A percentile compares a stretch with the other conserved stretches of the same genome.
phyloP scores from a whole-genome alignment of 495 filamentous ascomycete species.

The Poronia punctata region DNA sequence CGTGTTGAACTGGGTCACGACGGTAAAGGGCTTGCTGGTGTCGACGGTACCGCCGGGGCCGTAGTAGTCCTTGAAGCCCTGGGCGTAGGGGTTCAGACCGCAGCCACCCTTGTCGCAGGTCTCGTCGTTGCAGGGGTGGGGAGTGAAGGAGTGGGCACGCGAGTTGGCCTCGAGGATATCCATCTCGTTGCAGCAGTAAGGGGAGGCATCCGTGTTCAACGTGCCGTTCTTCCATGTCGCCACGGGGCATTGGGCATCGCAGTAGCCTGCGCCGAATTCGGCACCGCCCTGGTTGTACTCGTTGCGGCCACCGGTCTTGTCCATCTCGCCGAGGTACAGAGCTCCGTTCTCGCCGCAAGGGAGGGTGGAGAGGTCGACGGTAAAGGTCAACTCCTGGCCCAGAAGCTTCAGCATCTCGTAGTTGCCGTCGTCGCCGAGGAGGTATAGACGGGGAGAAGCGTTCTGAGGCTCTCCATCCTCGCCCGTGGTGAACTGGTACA shows the following conservation, averaged over 20 bases:
- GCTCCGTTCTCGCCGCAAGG: constrained; percentile 69
- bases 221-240: constrained; percentile 65
- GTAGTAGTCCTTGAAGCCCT: constrained; percentile 47
- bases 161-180: constrained; percentile 67
- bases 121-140: constrained; percentile 54
- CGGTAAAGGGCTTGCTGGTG: constrained; percentile 54
- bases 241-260: constrained; percentile 63
- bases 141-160: constrained; percentile 50
- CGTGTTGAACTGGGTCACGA: constrained; percentile 64
- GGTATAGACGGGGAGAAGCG: constrained; percentile 55
- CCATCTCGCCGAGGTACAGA: constrained; percentile 62
- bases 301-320: constrained; percentile 52
- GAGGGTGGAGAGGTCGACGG: constrained; percentile 57
- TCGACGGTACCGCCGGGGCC: constrained; percentile 47
- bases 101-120: constrained; percentile 34
- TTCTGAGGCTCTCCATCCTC: constrained; percentile 30
- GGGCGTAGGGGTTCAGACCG: constrained; percentile 37
- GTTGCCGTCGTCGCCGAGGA: constrained; percentile 41
- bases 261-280: constrained; percentile 69
- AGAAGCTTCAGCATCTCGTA: constrained; percentile 56
- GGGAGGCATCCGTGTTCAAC: constrained; percentile 47
- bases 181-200: constrained; percentile 68
- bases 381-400: constrained; percentile 61
- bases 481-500: constrained; percentile 49
- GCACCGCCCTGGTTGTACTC: constrained; percentile 60